Evolutionary conservation across 2,329 filamentous ascomycete species (phyloP).

Genomic region (Myriosclerotinia duriaeana): DNA sequence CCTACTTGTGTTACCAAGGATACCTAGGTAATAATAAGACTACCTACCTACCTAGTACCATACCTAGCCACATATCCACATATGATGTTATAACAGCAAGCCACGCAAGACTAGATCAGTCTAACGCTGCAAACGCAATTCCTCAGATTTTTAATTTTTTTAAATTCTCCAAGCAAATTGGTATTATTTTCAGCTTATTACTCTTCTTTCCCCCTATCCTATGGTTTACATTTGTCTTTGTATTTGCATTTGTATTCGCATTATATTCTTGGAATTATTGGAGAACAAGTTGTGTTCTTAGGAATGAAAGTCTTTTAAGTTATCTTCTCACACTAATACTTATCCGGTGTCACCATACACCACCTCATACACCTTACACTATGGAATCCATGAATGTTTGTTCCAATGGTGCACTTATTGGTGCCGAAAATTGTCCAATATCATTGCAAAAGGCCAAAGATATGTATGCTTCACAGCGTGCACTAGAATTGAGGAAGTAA

Average conservation of each 20-base stretch:
- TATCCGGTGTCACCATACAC: constrained; percentile 2
- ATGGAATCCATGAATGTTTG: constrained; percentile 12
- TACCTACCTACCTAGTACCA: too few relatives aligned
- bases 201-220: neutral
- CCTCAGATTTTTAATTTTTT: neutral
- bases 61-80: too few relatives aligned
- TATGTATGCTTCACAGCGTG: constrained; percentile 24
- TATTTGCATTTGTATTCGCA: neutral
- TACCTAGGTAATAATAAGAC: too few relatives aligned
- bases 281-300: neutral
- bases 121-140: neutral
- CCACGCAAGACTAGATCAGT: neutral
- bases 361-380: too few relatives aligned
- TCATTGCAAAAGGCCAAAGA: constrained; percentile 29
- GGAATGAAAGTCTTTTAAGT: constrained; percentile 4
- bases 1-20: too few relatives aligned
- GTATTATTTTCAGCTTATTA: neutral
- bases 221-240: neutral
- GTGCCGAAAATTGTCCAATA: constrained; percentile 17
- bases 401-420: neutral
- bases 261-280: neutral
- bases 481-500: constrained; percentile 39
- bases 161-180: neutral
- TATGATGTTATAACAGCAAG: too few relatives aligned
- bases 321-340: neutral